A percentile compares a stretch with the other conserved stretches of the same genome.
Evolutionary conservation across 352 stramenopile species (phyloP).

Genomic region (Blastocystis sp.): DNA sequence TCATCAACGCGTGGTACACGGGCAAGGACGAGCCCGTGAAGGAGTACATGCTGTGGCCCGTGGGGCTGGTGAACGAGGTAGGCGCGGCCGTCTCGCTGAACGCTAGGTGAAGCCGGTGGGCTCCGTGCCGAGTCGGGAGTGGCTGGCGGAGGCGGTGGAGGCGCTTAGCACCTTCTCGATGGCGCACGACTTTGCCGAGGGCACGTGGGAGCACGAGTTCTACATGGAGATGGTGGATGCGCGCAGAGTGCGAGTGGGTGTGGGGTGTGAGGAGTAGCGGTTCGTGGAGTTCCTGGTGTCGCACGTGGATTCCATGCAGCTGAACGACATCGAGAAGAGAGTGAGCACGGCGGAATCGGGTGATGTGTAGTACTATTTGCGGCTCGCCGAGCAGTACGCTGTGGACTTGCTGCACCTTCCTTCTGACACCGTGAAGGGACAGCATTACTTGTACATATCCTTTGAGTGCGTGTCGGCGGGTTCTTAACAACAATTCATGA

Average conservation of each 20-base stretch:
- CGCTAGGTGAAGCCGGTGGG: background rate
- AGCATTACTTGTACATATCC: constrained; percentile 43
- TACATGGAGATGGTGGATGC: constrained; percentile 10
- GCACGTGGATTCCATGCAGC: constrained; percentile 21
- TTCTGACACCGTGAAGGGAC: background rate
- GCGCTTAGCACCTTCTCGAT: constrained; percentile 3
- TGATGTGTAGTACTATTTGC: constrained; percentile 45
- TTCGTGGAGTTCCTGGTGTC: constrained; percentile 45
- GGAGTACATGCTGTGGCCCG: constrained; percentile 33
- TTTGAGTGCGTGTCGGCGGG: background rate
- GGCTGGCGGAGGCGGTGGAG: constrained; percentile 4
- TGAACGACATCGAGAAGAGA: constrained; percentile 47
- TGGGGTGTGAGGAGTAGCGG: background rate
- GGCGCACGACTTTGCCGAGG: background rate
- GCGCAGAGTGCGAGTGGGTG: background rate
- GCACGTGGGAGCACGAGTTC: constrained; percentile 45
- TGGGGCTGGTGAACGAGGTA: constrained; percentile 53
- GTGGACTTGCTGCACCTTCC: constrained; percentile 3
- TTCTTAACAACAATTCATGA: constrained; percentile 34
- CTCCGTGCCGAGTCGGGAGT: constrained; percentile 6
- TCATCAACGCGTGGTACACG: constrained; percentile 25
- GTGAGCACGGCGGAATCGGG: background rate
- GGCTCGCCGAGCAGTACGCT: constrained; percentile 15
- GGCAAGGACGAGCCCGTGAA: constrained; percentile 48
- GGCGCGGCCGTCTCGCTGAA: background rate